phyloP scores from a whole-genome alignment of 345 rosid genomes.

The Anastatica hierochuntica region DNA sequence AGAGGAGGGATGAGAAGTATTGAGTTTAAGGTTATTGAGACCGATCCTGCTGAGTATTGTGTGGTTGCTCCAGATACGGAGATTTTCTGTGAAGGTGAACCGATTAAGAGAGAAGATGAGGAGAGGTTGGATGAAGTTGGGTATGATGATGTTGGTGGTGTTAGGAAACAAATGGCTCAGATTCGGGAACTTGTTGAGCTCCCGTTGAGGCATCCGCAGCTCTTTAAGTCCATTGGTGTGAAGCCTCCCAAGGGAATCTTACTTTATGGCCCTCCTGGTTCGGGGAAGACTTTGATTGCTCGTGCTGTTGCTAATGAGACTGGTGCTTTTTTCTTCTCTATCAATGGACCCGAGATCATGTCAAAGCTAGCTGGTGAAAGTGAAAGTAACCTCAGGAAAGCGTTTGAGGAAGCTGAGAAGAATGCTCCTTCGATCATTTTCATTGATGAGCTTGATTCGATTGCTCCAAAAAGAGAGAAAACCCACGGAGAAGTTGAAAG shows the following conservation, averaged over 20 bases:
- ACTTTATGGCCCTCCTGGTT: constrained; percentile 54
- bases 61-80: constrained; percentile 69
- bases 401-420: constrained; percentile 58
- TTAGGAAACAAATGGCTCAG: constrained; percentile 67
- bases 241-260: constrained; percentile 66
- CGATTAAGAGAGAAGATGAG: constrained; percentile 59
- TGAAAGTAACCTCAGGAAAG: constrained; percentile 63
- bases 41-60: constrained; percentile 52
- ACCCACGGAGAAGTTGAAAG: constrained; percentile 63
- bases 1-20: constrained; percentile 71
- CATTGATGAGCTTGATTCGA: constrained; percentile 59
- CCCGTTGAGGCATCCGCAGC: constrained; percentile 64
- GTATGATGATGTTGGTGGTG: constrained; percentile 78
- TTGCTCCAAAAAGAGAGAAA: constrained; percentile 66
- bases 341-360: constrained; percentile 70
- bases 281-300: constrained; percentile 56
- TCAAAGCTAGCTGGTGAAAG: constrained; percentile 74
- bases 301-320: constrained; percentile 68
- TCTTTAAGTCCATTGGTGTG: constrained; percentile 62
- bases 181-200: constrained; percentile 67
- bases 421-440: constrained; percentile 37
- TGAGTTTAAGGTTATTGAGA: constrained; percentile 42
- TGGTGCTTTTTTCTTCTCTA: constrained; percentile 64
- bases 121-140: constrained; percentile 60
- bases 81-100: constrained; percentile 67